Conservation (phyloP, 1,139 yeast species). For the Kazachstania sp. region DNA sequence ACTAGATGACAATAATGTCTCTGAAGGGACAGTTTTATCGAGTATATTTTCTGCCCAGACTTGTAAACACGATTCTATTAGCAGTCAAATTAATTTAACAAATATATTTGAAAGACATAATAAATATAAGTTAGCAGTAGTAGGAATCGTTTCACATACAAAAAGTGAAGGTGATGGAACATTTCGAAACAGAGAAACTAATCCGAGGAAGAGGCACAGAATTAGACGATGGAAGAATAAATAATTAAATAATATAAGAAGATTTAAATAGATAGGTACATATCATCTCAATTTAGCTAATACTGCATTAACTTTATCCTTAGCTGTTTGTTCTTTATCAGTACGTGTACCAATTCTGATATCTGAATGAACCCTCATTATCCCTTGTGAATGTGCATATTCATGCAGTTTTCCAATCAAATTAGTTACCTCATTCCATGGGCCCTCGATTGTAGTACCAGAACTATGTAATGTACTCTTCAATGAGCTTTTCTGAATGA, state of each 20-base stretch:
- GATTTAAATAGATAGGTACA: not conserved
- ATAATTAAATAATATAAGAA: not conserved
- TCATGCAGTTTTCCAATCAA: slow-evolving; percentile 72
- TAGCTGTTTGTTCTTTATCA: slow-evolving; percentile 58
- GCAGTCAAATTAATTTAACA: not conserved
- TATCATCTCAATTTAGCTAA: slow-evolving; percentile 26
- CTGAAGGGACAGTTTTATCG: too few relatives aligned
- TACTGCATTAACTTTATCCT: slow-evolving; percentile 57
- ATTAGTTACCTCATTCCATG: slow-evolving; percentile 78
- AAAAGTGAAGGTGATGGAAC: not conserved
- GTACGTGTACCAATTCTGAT: slow-evolving; percentile 74
- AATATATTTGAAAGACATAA: not conserved
- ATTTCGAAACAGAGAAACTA: too few relatives aligned
- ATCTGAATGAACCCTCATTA: slow-evolving; percentile 75
- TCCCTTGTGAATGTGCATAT: slow-evolving; percentile 57
- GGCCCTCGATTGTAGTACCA: slow-evolving; percentile 84
- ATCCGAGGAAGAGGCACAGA: not conserved
- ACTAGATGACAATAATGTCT: too few relatives aligned
- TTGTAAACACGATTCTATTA: not conserved
- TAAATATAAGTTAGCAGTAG: not conserved
- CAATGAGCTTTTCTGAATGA: slow-evolving; percentile 52
- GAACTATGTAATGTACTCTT: slow-evolving; percentile 74
- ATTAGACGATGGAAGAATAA: not conserved
- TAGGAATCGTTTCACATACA: not conserved
- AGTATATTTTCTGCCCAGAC: too few relatives aligned